A percentile compares a stretch with the other conserved stretches of the same genome.
phyloP scores from a whole-genome alignment of 129 eudicot species.

The Helichrysum umbraculigerum region DNA sequence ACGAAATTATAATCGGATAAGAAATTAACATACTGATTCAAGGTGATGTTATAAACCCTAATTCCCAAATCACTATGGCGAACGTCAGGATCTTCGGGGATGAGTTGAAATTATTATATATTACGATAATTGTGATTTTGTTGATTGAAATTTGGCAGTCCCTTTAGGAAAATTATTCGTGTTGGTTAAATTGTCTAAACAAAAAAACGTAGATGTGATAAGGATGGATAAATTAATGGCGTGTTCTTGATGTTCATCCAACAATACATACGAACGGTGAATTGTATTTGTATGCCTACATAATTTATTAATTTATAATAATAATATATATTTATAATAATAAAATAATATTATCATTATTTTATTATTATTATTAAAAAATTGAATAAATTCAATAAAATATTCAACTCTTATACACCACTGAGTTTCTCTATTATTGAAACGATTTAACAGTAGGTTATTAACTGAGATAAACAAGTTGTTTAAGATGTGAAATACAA shows the following conservation, averaged over 20 bases:
- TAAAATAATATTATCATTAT: too few relatives aligned
- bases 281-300: neutral
- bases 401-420: too few relatives aligned
- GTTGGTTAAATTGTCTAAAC: neutral
- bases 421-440: too few relatives aligned
- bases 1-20: neutral
- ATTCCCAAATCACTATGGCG: neutral
- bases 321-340: too few relatives aligned
- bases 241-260: constrained; percentile 29
- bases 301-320: too few relatives aligned
- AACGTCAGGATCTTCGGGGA: neutral
- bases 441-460: too few relatives aligned
- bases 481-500: too few relatives aligned
- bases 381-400: too few relatives aligned
- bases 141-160: neutral
- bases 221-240: constrained; percentile 27
- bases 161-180: neutral
- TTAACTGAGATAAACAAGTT: too few relatives aligned
- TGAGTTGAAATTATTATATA: neutral
- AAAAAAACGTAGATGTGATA: neutral
- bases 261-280: constrained; percentile 21
- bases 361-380: too few relatives aligned
- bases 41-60: constrained; percentile 16
- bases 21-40: neutral
- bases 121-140: neutral